Percentiles rank a stretch among this genome's conserved stretches.
These are phyloP conservation scores for Pisolithus sp. DNA, from an alignment of 768 basidiomycete species.

Conservation along the genomic window DNA sequence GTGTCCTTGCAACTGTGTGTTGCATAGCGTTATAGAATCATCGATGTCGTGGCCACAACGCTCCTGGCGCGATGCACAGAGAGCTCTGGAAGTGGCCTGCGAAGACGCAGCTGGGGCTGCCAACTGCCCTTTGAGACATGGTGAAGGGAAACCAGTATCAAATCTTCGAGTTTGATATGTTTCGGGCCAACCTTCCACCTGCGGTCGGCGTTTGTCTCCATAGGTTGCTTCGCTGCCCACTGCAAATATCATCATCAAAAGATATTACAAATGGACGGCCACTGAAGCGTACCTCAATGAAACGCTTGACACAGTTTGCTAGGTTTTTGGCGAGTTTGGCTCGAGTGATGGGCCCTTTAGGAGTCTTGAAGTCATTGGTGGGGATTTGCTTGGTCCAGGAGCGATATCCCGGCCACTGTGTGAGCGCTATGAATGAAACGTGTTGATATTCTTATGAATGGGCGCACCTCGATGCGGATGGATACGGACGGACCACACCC, in stretches of 20 bases:
- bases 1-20: background rate
- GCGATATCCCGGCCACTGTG: conserved; percentile 74
- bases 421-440: background rate
- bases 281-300: conserved; percentile 44
- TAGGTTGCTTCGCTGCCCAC: conserved; percentile 42
- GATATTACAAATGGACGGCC: background rate
- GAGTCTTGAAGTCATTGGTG: conserved; percentile 73
- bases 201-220: conserved; percentile 60
- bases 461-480: conserved; percentile 63
- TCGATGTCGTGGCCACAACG: background rate
- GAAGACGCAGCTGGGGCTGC: conserved; percentile 70
- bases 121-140: conserved; percentile 80
- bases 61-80: background rate
- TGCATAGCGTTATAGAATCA: background rate
- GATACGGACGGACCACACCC: conserved; percentile 76
- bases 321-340: conserved; percentile 76
- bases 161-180: conserved; percentile 56
- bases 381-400: conserved; percentile 80
- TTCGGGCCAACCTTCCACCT: conserved; percentile 57
- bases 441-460: background rate
- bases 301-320: conserved; percentile 68
- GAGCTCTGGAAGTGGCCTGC: background rate
- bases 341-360: conserved; percentile 70
- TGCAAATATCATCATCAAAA: conserved; percentile 20
- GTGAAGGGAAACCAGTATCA: conserved; percentile 72